Evolutionary conservation across 139 green algal genomes (phyloP).

Genomic region (Chlorella sp.): DNA sequence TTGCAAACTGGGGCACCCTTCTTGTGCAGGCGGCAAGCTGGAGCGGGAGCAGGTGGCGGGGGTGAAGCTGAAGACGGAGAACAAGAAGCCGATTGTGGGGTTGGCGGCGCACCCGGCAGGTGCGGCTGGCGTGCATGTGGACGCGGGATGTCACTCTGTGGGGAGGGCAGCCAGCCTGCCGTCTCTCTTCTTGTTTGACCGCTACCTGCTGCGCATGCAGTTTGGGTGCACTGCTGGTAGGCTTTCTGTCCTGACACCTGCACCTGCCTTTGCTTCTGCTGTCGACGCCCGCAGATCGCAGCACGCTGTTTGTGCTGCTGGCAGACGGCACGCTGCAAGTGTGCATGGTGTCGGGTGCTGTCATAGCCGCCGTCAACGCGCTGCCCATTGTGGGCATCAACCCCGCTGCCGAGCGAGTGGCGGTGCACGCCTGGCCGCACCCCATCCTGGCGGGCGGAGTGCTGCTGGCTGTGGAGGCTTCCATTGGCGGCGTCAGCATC

Average conservation of each 20-base stretch:
- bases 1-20: neutral
- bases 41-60: constrained; percentile 37
- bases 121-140: neutral
- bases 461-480: constrained; percentile 43
- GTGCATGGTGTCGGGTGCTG: constrained; percentile 29
- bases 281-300: neutral
- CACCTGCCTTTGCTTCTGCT: neutral
- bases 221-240: neutral
- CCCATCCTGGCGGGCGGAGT: constrained; percentile 22
- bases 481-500: constrained; percentile 31
- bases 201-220: too few species aligned
- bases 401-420: constrained; percentile 30
- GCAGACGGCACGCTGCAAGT: constrained; percentile 37
- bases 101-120: constrained; percentile 35
- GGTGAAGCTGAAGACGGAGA: constrained; percentile 52
- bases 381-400: constrained; percentile 18
- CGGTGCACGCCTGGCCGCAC: constrained; percentile 34
- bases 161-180: neutral
- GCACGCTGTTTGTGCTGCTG: constrained; percentile 35
- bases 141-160: neutral
- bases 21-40: constrained; percentile 20
- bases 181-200: neutral
- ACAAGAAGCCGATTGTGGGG: constrained; percentile 53
- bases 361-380: neutral
- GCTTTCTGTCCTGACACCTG: neutral